Evolutionary conservation across 208 protist genomes (phyloP).

Genomic region (Zelonia costaricensis): DNA sequence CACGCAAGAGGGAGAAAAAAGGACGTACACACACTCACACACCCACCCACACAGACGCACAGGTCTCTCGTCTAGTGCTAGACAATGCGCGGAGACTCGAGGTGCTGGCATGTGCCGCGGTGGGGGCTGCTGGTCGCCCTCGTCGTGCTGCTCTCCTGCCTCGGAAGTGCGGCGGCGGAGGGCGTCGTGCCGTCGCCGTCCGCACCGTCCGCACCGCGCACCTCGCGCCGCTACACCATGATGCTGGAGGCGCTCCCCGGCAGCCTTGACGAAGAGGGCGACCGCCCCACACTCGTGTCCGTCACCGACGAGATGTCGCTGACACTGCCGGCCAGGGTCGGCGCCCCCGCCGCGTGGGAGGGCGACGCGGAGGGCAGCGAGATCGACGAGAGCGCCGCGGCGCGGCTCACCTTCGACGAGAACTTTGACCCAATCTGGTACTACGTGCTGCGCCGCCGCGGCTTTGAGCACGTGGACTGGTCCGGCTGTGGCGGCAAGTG

Average conservation of each 20-base stretch:
- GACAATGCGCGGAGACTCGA: too few species aligned
- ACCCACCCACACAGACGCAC: too few species aligned
- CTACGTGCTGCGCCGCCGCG: conserved; percentile 51
- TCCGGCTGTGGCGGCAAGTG: conserved; percentile 79
- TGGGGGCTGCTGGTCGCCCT: too few species aligned
- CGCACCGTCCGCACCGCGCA: conserved; percentile 2
- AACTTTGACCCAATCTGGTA: conserved; percentile 81
- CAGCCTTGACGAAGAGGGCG: conserved; percentile 37
- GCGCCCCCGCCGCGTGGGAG: conserved; percentile 15
- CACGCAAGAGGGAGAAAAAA: too few species aligned
- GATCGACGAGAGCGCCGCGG: conserved; percentile 24
- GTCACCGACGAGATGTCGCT: conserved; percentile 37
- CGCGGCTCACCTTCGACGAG: conserved; percentile 61
- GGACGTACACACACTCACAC: too few species aligned
- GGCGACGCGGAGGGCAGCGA: conserved; percentile 15
- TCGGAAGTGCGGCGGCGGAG: background rate
- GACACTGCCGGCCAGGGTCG: conserved; percentile 14
- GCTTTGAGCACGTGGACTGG: conserved; percentile 66
- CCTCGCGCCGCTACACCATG: conserved; percentile 39
- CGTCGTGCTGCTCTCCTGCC: background rate
- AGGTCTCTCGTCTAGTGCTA: too few species aligned
- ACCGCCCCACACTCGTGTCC: conserved; percentile 51
- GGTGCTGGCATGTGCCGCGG: background rate
- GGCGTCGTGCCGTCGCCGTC: background rate
- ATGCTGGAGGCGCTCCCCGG: conserved; percentile 51